These are phyloP conservation scores for Dactylellina parvicollis DNA, from an alignment of 2,329 filamentous ascomycete species.

Conservation along the genomic window DNA sequence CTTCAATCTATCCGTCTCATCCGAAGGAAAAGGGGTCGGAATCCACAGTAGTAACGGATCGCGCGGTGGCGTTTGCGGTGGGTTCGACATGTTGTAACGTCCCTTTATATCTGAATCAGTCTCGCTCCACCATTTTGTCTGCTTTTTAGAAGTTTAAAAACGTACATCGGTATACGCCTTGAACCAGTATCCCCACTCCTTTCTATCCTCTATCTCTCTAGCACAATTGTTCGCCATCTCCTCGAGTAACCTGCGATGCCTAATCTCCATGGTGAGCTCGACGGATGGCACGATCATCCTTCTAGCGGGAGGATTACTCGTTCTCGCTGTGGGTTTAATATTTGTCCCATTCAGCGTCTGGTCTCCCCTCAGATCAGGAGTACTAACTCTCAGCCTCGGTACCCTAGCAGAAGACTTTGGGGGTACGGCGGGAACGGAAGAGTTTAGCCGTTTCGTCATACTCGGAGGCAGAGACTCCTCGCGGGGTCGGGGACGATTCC, in stretches of 20 bases:
- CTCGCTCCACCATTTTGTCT: slow-evolving; percentile 3
- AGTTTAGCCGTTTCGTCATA: slow-evolving; percentile 14
- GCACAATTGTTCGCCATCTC: slow-evolving; percentile 50
- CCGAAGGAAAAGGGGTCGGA: slow-evolving; percentile 35
- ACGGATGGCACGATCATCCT: not conserved
- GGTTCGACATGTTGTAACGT: slow-evolving; percentile 59
- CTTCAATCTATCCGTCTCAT: slow-evolving; percentile 27
- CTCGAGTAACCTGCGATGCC: slow-evolving; percentile 39
- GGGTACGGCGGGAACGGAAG: not conserved
- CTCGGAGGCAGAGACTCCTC: slow-evolving; percentile 30
- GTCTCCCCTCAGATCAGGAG: not conserved
- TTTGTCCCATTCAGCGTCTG: not conserved
- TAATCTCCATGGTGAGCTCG: slow-evolving; percentile 28
- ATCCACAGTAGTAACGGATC: slow-evolving; percentile 55
- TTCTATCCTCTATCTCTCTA: slow-evolving; percentile 17
- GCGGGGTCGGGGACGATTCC: slow-evolving; percentile 30
- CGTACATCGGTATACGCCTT: slow-evolving; percentile 45
- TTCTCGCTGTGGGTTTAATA: not conserved
- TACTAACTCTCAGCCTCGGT: slow-evolving; percentile 3
- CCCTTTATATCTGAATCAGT: no score
- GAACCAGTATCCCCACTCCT: slow-evolving; percentile 53
- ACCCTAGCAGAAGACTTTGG: slow-evolving; percentile 7
- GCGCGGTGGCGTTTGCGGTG: slow-evolving; percentile 59
- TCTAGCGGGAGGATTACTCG: not conserved
- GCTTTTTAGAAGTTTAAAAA: not conserved